These are phyloP conservation scores for Boehmeria nivea DNA, from an alignment of 306 rosid genomes.

Conservation along the genomic window DNA sequence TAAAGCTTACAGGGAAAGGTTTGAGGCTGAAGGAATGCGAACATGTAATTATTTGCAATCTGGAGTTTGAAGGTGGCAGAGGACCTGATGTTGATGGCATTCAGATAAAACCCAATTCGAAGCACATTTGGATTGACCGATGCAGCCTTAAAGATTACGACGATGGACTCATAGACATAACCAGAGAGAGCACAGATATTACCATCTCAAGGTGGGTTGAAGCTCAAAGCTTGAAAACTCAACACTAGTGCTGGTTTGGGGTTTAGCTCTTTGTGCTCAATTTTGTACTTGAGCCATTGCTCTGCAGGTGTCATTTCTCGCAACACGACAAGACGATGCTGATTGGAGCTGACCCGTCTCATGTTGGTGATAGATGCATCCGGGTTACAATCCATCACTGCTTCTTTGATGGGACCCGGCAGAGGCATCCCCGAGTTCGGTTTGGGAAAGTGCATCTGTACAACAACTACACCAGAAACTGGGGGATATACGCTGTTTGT, in stretches of 20 bases:
- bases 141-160: constrained; percentile 79
- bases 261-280: constrained; percentile 4
- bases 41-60: constrained; percentile 87
- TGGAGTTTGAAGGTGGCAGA: constrained; percentile 92
- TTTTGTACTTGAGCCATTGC: constrained; percentile 13
- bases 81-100: constrained; percentile 89
- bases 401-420: constrained; percentile 86
- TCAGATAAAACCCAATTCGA: constrained; percentile 94
- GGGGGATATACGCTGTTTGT: constrained; percentile 99
- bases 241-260: constrained; percentile 1
- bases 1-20: constrained; percentile 76
- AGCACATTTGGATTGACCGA: constrained; percentile 92
- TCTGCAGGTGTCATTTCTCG: constrained; percentile 74
- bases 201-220: constrained; percentile 79
- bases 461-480: constrained; percentile 82
- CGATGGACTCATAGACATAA: constrained; percentile 85
- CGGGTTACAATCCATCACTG: constrained; percentile 94
- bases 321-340: constrained; percentile 89
- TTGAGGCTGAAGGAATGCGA: constrained; percentile 86
- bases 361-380: constrained; percentile 68
- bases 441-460: constrained; percentile 79
- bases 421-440: constrained; percentile 93
- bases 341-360: constrained; percentile 83
- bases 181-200: constrained; percentile 75
- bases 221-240: neutral